Conservation (phyloP, 1,284 basidiomycete genomes). For the Cutaneotrichosporon dermatis region DNA sequence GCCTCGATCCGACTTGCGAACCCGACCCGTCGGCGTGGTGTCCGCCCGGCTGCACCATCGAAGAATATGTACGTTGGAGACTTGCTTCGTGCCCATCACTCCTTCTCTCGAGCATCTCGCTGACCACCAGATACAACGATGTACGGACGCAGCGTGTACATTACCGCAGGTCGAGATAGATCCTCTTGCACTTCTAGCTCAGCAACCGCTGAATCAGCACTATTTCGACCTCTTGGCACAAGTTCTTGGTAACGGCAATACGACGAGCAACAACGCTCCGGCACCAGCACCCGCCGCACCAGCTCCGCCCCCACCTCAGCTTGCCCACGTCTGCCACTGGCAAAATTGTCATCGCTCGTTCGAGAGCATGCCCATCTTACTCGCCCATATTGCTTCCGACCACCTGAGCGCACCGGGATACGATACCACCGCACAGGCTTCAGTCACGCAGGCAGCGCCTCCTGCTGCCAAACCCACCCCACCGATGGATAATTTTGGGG, state of each 20-base stretch:
- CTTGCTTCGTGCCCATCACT: no score
- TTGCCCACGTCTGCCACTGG: slow-evolving; percentile 48
- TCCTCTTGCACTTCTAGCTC: slow-evolving; percentile 9
- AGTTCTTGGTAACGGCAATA: neutral
- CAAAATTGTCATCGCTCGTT: slow-evolving; percentile 51
- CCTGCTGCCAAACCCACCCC: no score
- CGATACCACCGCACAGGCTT: neutral
- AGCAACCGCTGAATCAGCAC: slow-evolving; percentile 1
- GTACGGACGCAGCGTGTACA: slow-evolving; percentile 19
- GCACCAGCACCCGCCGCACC: neutral
- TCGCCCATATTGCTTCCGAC: slow-evolving; percentile 52
- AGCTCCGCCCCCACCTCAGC: neutral
- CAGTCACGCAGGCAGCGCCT: no score
- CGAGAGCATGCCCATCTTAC: slow-evolving; percentile 49
- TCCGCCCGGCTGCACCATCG: slow-evolving; percentile 24
- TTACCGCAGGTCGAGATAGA: slow-evolving; percentile 4
- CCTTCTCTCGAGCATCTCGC: neutral
- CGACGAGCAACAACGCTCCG: neutral
- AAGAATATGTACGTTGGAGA: slow-evolving; percentile 38
- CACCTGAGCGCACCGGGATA: slow-evolving; percentile 44
- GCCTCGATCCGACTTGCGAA: slow-evolving; percentile 9
- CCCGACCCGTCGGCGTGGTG: slow-evolving; percentile 6
- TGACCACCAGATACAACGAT: slow-evolving; percentile 36
- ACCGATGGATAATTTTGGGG: no score
- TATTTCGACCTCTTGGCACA: slow-evolving; percentile 9